These are phyloP conservation scores for Sclerotinia nivalis DNA, from an alignment of 2,329 filamentous ascomycete species.

Conservation along the genomic window DNA sequence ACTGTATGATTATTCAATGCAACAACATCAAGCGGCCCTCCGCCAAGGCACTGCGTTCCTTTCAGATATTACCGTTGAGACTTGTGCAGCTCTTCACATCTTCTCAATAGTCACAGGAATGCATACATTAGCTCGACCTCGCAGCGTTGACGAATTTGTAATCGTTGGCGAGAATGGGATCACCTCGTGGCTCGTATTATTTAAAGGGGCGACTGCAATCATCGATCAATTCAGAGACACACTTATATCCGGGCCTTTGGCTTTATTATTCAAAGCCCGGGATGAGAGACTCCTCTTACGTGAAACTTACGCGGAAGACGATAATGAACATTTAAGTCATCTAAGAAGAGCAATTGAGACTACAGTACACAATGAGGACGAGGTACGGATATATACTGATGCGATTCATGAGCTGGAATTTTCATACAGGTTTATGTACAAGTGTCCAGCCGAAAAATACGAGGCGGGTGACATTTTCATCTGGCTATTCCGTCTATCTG, in stretches of 20 bases:
- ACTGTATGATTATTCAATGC: conserved; percentile 43
- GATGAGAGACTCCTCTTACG: background rate
- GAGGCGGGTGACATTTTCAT: conserved; percentile 45
- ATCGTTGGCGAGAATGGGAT: conserved; percentile 38
- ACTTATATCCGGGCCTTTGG: background rate
- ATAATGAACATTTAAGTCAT: background rate
- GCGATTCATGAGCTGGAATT: conserved; percentile 41
- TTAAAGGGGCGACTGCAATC: conserved; percentile 20
- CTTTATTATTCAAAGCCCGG: background rate
- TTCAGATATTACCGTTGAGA: conserved; percentile 36
- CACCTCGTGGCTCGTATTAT: conserved; percentile 42
- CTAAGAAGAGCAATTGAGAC: conserved; percentile 12
- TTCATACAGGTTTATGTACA: conserved; percentile 36
- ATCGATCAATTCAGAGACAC: conserved; percentile 6
- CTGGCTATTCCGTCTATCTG: conserved; percentile 43
- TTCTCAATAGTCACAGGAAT: conserved; percentile 43
- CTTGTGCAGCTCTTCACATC: conserved; percentile 40
- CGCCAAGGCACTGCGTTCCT: conserved; percentile 39
- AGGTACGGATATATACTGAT: background rate
- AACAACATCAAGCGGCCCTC: conserved; percentile 39
- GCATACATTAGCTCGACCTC: conserved; percentile 42
- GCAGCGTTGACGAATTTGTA: conserved; percentile 40
- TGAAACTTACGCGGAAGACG: conserved; percentile 4
- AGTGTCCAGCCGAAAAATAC: conserved; percentile 15
- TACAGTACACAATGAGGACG: background rate